Evolutionary conservation across 108 stramenopile genomes (phyloP).

Genomic region (Phaeodactylum tricornutum): DNA sequence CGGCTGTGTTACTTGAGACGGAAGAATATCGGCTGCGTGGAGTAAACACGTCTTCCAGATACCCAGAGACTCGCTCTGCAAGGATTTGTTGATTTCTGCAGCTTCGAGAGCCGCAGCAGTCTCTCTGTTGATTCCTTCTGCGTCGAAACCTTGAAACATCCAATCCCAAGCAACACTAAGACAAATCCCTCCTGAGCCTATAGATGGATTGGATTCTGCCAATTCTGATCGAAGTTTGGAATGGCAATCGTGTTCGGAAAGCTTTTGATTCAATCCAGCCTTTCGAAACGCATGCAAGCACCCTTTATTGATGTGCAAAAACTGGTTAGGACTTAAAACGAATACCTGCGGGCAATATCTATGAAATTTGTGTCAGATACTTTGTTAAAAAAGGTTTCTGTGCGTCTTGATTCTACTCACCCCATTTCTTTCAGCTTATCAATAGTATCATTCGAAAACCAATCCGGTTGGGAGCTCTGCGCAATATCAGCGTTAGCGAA

Average conservation of each 20-base stretch:
- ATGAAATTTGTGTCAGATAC: not conserved
- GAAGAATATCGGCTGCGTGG: not conserved
- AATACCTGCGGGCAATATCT: constrained; percentile 84
- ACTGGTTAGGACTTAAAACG: constrained; percentile 74
- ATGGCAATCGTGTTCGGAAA: constrained; percentile 59
- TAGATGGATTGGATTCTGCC: constrained; percentile 9
- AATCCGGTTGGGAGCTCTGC: constrained; percentile 18
- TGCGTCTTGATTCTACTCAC: constrained; percentile 22
- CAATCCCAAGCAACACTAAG: constrained; percentile 88
- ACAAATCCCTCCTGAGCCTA: constrained; percentile 39
- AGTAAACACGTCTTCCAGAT: constrained; percentile 44
- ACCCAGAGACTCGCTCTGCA: constrained; percentile 41
- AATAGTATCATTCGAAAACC: constrained; percentile 54
- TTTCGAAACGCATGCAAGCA: constrained; percentile 87
- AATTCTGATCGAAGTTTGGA: constrained; percentile 23
- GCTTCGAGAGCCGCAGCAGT: constrained; percentile 33
- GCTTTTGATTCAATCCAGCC: constrained; percentile 24
- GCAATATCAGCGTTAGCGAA: not conserved
- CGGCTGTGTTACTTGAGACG: not conserved
- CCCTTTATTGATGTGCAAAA: constrained; percentile 85
- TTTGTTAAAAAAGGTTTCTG: not conserved
- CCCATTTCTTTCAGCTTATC: constrained; percentile 52
- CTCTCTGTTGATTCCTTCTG: constrained; percentile 52
- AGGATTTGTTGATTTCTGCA: constrained; percentile 27
- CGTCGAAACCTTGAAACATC: constrained; percentile 47